Base-by-base conservation (phyloP, 2,329 filamentous ascomycete species). In the Fulvia fulva region DNA sequence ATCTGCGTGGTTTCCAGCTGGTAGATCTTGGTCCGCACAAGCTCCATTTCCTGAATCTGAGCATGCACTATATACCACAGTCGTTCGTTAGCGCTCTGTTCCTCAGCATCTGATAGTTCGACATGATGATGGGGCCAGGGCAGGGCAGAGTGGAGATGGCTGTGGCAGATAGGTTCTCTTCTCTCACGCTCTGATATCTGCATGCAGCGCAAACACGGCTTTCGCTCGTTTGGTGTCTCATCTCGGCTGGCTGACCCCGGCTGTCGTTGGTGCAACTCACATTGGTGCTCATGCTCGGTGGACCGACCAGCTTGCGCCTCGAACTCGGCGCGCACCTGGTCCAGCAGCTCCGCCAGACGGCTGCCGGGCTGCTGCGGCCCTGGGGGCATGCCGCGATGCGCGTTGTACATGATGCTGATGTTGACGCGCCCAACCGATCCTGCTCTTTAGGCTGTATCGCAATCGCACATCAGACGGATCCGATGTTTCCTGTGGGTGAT, bases 41-140 rank as follows among this genome's bases (percentile, higher is more conserved):
- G 84, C 73, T 96, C 90, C 83, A 97, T 94, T 77, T 99, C 94
- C 70, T 93, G 88, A 64, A 97, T 88, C 74, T 99, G 94, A 51
- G 87, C 85, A 58, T 90, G 87, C 72, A 97, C 94, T 97, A 74
- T 66, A 68, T 55, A 56, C 55, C 50, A 59, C 26, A 57, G 44
- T 51, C 62, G 54, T 61, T 59, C 49, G 60, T 63, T 56, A 63
- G 61, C 50, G 58, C 30, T 47, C 23, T 43, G 19, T 49, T 49
- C 28, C 21, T 46, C 25, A 55, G n/a, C 26, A 51, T 25, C 9
- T 37, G 37, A 19, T 14, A 22, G 19, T 46, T 34, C 21, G 43
- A 37, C 28, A 53, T 52, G 45, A 23, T 41, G 14, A 37, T 28
- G 22, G 21, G 28, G 28, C 19, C 8, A 43, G 22, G 22, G 12